These are phyloP conservation scores for Hygrophoropsis aurantiaca DNA, from an alignment of 768 basidiomycete species.

Conservation along the genomic window DNA sequence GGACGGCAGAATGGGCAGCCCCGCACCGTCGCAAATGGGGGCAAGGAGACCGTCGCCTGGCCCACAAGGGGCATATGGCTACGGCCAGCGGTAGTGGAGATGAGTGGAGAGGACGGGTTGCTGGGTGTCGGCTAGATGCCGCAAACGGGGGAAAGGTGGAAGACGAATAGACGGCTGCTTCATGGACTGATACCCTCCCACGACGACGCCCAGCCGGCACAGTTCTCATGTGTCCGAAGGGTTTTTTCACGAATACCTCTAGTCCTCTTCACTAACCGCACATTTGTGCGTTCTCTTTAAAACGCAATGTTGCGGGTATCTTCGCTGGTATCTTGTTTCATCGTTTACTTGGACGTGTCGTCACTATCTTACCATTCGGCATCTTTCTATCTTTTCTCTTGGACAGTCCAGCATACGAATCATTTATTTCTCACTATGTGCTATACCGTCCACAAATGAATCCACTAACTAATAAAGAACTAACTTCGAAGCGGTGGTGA, in stretches of 20 bases:
- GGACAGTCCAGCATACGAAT: slow-evolving; percentile 20
- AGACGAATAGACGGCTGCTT: slow-evolving; percentile 12
- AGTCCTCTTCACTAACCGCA: slow-evolving; percentile 10
- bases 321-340: slow-evolving; percentile 18
- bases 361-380: slow-evolving; percentile 7
- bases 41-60: slow-evolving; percentile 44
- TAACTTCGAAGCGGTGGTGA: neutral
- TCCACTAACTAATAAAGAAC: slow-evolving; percentile 20
- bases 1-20: slow-evolving; percentile 30
- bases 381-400: slow-evolving; percentile 2
- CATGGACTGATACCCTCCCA: slow-evolving; percentile 14
- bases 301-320: slow-evolving; percentile 17
- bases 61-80: slow-evolving; percentile 46
- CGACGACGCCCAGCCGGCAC: slow-evolving; percentile 7
- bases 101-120: neutral
- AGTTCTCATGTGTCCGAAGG: slow-evolving; percentile 9
- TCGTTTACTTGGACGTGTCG: slow-evolving; percentile 14
- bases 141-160: slow-evolving; percentile 8
- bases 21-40: slow-evolving; percentile 22
- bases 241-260: slow-evolving; percentile 5
- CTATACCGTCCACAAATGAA: slow-evolving; percentile 21
- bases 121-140: slow-evolving; percentile 9
- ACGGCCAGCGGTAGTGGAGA: slow-evolving; percentile 27
- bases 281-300: neutral
- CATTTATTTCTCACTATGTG: slow-evolving; percentile 24